Evolutionary conservation across 2,329 filamentous ascomycete species (phyloP).

Genomic region (Coniochaeta pulveracea): DNA sequence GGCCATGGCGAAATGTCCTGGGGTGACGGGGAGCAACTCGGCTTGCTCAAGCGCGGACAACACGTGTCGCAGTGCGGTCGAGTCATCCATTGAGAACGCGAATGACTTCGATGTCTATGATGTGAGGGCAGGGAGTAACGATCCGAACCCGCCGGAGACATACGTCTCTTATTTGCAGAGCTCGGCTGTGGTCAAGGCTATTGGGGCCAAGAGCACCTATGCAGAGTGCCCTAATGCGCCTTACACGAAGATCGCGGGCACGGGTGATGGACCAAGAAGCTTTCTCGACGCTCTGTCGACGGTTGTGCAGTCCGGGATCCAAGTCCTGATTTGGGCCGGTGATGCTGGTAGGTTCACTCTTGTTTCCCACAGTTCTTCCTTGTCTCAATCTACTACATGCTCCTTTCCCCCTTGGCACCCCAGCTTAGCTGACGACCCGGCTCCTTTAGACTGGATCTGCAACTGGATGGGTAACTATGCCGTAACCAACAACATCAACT

Average conservation of each 20-base stretch:
- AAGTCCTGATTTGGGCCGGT: constrained; percentile 41
- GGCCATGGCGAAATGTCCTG: constrained; percentile 10
- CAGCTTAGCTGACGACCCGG: no score
- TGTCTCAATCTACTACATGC: constrained; percentile 11
- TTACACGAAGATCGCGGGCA: constrained; percentile 23
- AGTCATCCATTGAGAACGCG: constrained; percentile 10
- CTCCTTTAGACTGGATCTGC: constrained; percentile 47
- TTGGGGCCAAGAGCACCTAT: constrained; percentile 31
- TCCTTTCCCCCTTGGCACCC: no score
- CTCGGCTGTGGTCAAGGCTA: constrained; percentile 24
- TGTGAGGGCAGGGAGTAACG: constrained; percentile 24
- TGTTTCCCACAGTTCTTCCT: not conserved
- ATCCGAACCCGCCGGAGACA: constrained; percentile 24
- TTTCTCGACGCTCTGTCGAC: constrained; percentile 29
- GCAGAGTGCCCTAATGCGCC: constrained; percentile 25
- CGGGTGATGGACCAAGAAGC: constrained; percentile 31
- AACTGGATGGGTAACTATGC: constrained; percentile 43
- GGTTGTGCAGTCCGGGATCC: constrained; percentile 34
- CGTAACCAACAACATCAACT: constrained; percentile 33
- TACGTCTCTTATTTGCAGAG: constrained; percentile 28
- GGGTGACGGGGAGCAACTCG: constrained; percentile 16
- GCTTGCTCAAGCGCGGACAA: constrained; percentile 16
- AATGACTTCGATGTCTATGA: constrained; percentile 34
- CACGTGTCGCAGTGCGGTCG: constrained; percentile 16
- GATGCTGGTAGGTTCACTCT: constrained; percentile 28